Evolutionary conservation across 2,329 filamentous ascomycete genomes (phyloP).

Genomic region (Phialophora verrucosa): DNA sequence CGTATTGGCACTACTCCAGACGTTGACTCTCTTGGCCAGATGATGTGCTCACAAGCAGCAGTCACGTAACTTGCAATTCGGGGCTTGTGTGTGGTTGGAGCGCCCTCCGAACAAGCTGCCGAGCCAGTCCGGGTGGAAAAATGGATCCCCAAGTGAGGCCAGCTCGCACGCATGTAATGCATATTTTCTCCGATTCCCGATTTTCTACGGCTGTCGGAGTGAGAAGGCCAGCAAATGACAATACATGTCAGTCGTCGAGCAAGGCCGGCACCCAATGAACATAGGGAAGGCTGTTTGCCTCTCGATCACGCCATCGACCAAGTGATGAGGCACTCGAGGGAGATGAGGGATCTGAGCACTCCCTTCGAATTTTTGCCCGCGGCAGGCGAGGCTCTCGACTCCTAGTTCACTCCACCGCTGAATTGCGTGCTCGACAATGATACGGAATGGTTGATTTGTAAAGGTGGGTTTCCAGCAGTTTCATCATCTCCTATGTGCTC

Average conservation of each 20-base stretch:
- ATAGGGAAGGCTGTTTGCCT: constrained; percentile 19
- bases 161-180: constrained; percentile 15
- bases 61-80: constrained; percentile 16
- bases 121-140: constrained; percentile 1
- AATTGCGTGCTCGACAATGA: constrained; percentile 37
- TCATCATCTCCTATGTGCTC: not conserved
- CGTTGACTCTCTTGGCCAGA: constrained; percentile 11
- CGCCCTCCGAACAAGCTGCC: constrained; percentile 8
- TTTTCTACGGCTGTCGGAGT: constrained; percentile 21
- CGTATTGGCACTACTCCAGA: not conserved
- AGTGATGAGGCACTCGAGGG: constrained; percentile 32
- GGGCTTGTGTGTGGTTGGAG: not conserved
- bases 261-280: constrained; percentile 20
- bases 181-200: constrained; percentile 22
- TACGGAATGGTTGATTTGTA: constrained; percentile 35
- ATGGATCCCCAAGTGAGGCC: constrained; percentile 12
- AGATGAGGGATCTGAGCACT: constrained; percentile 13
- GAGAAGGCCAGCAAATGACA: constrained; percentile 21
- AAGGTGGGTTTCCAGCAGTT: constrained; percentile 26
- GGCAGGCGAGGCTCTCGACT: constrained; percentile 31
- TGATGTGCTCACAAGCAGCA: constrained; percentile 16
- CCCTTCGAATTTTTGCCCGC: constrained; percentile 22
- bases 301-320: constrained; percentile 29
- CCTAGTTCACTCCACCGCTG: constrained; percentile 30
- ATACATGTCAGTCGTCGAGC: constrained; percentile 4